Evolutionary conservation across 108 stramenopile genomes (phyloP).

Genomic region (Thalassiosira profunda): DNA sequence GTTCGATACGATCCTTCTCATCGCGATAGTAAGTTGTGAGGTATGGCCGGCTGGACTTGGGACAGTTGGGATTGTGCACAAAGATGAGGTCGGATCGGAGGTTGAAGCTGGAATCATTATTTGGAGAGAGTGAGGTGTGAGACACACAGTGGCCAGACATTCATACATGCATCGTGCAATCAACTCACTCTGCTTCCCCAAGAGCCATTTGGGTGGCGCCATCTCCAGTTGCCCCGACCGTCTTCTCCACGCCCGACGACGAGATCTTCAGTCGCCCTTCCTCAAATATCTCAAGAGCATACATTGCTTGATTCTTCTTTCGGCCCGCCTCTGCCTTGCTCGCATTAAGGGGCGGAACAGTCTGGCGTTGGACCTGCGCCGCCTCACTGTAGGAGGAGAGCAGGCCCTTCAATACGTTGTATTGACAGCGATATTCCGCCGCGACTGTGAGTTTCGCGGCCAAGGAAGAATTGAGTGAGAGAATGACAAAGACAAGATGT

Average conservation of each 20-base stretch:
- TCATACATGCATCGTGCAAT: too few relatives aligned
- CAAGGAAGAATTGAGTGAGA: too few relatives aligned
- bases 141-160: too few relatives aligned
- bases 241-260: background rate
- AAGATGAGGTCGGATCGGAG: constrained; percentile 49
- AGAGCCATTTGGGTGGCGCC: background rate
- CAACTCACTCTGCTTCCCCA: constrained; percentile 26
- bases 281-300: constrained; percentile 48
- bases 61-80: constrained; percentile 31
- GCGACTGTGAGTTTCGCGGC: too few relatives aligned
- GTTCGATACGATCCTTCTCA: constrained; percentile 29
- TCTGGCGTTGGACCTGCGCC: constrained; percentile 26
- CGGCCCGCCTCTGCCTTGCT: background rate
- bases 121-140: too few relatives aligned
- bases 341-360: background rate
- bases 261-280: constrained; percentile 7
- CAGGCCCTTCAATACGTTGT: constrained; percentile 27
- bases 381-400: constrained; percentile 34
- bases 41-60: constrained; percentile 18
- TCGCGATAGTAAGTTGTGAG: constrained; percentile 31
- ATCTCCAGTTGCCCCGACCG: too few relatives aligned
- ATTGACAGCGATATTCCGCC: constrained; percentile 38
- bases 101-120: too few relatives aligned
- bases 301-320: constrained; percentile 12
- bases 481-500: too few relatives aligned